Evolutionary conservation across 2,329 filamentous ascomycete genomes (phyloP), one percentile per base, ranked within the genome.

Genomic region (Colletotrichum filicis): DNA sequence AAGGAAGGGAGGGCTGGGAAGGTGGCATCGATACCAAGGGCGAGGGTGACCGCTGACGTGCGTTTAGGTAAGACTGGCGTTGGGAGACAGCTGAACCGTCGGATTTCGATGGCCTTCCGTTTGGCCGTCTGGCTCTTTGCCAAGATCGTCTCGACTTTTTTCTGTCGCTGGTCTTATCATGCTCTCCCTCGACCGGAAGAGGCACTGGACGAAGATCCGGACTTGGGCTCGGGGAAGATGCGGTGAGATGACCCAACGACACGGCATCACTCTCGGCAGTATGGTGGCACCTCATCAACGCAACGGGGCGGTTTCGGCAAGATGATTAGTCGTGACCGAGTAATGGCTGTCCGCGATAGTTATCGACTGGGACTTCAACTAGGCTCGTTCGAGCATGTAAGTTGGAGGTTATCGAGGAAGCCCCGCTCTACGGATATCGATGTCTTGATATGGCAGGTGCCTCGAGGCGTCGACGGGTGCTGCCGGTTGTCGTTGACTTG

Each of bases 81-180:
- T 37, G 55, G 14, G 57, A 24, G 8, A 24, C 24, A 53, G 24
- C 3, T 35, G 12, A 11, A 28, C n/a, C 26, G 64, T 71, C 57
- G 57, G 64, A 68, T n/a, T 61, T 62, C 22, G 68, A 67, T 14
- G 35, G 3, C n/a, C 11, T 28, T 59, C 37, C 12, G 14, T 68
- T 26, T 46, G 55, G 26, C 19, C 19, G 35, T 68, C 24, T 46
- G 62, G 46, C 19, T 9, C 26, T 28, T 37, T 28, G 53, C 24
- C 11, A 69, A 72, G 53, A 59, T 60, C 70, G 42, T 73, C 70
- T 69, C 30, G 26, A 64, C 4, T 58, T 46, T 42, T n/a, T 37
- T 11, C 30, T 42, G n/a, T 32, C 7, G 24, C 12, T 53, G 7
- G 26, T 61, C 57, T n/a, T 37, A 19, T 32, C 28, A n/a, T 53